phyloP scores from a whole-genome alignment of 2,329 filamentous ascomycete species.

The Fusarium redolens region DNA sequence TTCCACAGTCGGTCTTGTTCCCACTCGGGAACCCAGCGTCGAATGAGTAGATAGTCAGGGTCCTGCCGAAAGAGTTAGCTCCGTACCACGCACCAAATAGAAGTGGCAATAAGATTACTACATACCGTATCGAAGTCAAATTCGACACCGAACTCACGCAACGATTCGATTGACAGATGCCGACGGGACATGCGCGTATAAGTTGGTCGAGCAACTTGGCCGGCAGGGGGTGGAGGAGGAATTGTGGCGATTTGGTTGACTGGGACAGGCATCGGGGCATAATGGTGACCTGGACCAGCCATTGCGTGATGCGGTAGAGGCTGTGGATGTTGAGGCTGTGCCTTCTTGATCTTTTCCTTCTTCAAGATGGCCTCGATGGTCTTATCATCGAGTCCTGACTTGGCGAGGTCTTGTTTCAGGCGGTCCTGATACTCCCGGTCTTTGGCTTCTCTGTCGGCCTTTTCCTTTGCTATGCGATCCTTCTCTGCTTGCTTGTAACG shows the following conservation, averaged over 20 bases:
- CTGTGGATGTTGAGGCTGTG: constrained; percentile 11
- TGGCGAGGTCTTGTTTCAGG: constrained; percentile 67
- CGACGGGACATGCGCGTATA: constrained; percentile 73
- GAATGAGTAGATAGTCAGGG: constrained; percentile 77
- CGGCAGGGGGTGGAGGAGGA: neutral
- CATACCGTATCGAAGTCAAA: constrained; percentile 68
- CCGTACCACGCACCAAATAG: neutral
- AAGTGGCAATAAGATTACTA: neutral
- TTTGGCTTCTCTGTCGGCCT: constrained; percentile 57
- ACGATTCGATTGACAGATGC: constrained; percentile 71
- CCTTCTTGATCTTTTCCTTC: constrained; percentile 62
- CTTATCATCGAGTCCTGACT: constrained; percentile 68
- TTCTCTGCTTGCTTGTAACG: constrained; percentile 62
- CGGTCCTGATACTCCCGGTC: constrained; percentile 63
- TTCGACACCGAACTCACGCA: constrained; percentile 66
- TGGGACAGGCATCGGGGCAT: neutral
- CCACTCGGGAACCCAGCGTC: constrained; percentile 76
- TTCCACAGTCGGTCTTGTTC: constrained; percentile 79
- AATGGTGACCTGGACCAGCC: constrained; percentile 9
- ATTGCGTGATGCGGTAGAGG: constrained; percentile 17
- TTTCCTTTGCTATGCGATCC: constrained; percentile 57
- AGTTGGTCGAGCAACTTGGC: constrained; percentile 57
- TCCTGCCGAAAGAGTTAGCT: constrained; percentile 61
- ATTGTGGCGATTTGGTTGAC: constrained; percentile 13
- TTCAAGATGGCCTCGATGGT: constrained; percentile 69